Conservation (phyloP, 1,284 basidiomycete genomes). For the Puccinia coronata region DNA sequence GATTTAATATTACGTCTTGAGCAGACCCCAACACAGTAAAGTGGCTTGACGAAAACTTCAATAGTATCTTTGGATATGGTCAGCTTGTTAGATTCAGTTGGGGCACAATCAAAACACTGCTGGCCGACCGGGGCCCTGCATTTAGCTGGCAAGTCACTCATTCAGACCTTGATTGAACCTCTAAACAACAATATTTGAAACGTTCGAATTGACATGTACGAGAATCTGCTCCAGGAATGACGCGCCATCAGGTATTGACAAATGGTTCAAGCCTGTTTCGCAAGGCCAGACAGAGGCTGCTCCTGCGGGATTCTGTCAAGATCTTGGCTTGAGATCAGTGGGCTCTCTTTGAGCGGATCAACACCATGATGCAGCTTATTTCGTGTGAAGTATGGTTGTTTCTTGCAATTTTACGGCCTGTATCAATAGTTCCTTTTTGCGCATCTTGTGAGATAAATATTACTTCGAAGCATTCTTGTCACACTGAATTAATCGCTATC, state of each 20-base stretch:
- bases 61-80: slow-evolving; percentile 90
- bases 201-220: not conserved
- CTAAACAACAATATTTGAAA: not conserved
- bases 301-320: slow-evolving; percentile 70
- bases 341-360: slow-evolving; percentile 59
- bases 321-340: slow-evolving; percentile 72
- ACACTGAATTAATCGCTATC: not conserved
- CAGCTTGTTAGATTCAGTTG: slow-evolving; percentile 90
- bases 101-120: slow-evolving; percentile 83
- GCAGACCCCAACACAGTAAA: slow-evolving; percentile 87
- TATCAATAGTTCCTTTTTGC: not conserved
- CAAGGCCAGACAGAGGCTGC: slow-evolving; percentile 57
- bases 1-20: not conserved
- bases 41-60: slow-evolving; percentile 75
- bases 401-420: no score
- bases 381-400: no score
- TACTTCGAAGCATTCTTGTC: not conserved
- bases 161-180: slow-evolving; percentile 1
- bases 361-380: no score
- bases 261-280: slow-evolving; percentile 70
- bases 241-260: slow-evolving; percentile 71
- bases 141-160: slow-evolving; percentile 72
- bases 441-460: not conserved
- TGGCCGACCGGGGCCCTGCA: slow-evolving; percentile 76
- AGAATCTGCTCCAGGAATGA: slow-evolving; percentile 70